Evolutionary conservation across 2,329 filamentous ascomycete genomes (phyloP).

Genomic region (Alternaria consortialis): DNA sequence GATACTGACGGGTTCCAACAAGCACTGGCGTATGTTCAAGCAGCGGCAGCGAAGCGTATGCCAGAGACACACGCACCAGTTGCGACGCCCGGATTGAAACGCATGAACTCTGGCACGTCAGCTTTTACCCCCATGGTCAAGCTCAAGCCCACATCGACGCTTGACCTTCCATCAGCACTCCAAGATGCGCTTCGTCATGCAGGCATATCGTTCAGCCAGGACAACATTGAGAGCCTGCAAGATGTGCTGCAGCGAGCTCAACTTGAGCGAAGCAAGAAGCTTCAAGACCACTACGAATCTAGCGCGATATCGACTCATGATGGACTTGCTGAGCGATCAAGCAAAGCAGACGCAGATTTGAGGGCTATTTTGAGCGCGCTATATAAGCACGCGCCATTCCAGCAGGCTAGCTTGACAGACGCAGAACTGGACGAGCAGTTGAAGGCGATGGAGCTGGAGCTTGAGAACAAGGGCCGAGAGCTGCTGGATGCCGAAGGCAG

Average conservation of each 20-base stretch:
- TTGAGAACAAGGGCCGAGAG: constrained; percentile 50
- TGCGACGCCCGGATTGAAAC: constrained; percentile 29
- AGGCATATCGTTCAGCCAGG: constrained; percentile 42
- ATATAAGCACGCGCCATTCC: constrained; percentile 49
- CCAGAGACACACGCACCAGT: constrained; percentile 24
- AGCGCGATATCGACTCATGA: constrained; percentile 46
- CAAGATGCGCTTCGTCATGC: constrained; percentile 48
- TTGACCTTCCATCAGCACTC: constrained; percentile 44
- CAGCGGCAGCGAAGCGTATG: constrained; percentile 38
- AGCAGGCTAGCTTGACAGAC: constrained; percentile 36
- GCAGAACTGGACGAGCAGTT: constrained; percentile 42
- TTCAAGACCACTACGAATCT: constrained; percentile 46
- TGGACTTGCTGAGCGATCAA: constrained; percentile 47
- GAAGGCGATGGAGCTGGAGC: constrained; percentile 48
- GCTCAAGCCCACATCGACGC: constrained; percentile 36
- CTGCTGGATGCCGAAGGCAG: constrained; percentile 49
- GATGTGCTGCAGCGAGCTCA: constrained; percentile 40
- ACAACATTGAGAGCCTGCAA: constrained; percentile 36
- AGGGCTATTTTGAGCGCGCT: constrained; percentile 50
- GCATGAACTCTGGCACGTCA: constrained; percentile 37
- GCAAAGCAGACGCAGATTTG: constrained; percentile 49
- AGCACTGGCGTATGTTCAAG: constrained; percentile 41
- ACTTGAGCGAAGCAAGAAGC: constrained; percentile 46
- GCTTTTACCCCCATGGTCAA: constrained; percentile 42
- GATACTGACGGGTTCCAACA: constrained; percentile 42